Percentiles rank a stretch among this genome's conserved stretches.
These are phyloP conservation scores for Boletellus ananiceps DNA, from an alignment of 768 basidiomycete genomes.

Conservation along the genomic window DNA sequence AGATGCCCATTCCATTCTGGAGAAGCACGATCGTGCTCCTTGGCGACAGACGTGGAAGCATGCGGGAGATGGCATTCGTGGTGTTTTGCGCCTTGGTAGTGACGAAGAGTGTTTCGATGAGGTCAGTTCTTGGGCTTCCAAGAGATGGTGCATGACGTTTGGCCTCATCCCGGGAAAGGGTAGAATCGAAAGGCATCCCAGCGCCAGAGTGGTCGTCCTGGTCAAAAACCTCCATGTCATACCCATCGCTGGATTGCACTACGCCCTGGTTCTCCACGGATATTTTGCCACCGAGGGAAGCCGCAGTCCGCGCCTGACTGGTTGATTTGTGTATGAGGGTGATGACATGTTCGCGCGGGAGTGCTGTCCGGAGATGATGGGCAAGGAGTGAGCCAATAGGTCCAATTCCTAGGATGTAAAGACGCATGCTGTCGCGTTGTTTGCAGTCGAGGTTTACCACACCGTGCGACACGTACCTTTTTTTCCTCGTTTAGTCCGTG, in stretches of 20 bases:
- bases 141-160: conserved; percentile 13
- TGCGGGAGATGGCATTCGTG: conserved; percentile 47
- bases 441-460: neutral
- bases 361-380: conserved; percentile 64
- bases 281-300: conserved; percentile 35
- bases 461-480: neutral
- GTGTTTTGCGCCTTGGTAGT: conserved; percentile 75
- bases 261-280: conserved; percentile 49
- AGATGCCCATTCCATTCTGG: conserved; percentile 92
- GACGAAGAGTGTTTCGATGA: conserved; percentile 77
- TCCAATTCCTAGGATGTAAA: conserved; percentile 77
- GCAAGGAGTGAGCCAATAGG: conserved; percentile 81
- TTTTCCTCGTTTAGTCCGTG: neutral
- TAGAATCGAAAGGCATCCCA: conserved; percentile 16
- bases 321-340: conserved; percentile 63
- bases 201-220: conserved; percentile 19
- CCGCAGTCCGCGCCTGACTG: conserved; percentile 34
- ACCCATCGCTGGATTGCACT: conserved; percentile 39
- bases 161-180: conserved; percentile 9
- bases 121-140: conserved; percentile 17
- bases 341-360: conserved; percentile 50
- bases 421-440: conserved; percentile 35
- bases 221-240: conserved; percentile 48
- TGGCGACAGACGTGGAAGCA: conserved; percentile 59
- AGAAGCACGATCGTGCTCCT: conserved; percentile 85